A percentile compares a stretch with the other conserved stretches of the same genome.
phyloP scores from a whole-genome alignment of 1,139 yeast genomes.

The Saccharomyces pastorianus region DNA sequence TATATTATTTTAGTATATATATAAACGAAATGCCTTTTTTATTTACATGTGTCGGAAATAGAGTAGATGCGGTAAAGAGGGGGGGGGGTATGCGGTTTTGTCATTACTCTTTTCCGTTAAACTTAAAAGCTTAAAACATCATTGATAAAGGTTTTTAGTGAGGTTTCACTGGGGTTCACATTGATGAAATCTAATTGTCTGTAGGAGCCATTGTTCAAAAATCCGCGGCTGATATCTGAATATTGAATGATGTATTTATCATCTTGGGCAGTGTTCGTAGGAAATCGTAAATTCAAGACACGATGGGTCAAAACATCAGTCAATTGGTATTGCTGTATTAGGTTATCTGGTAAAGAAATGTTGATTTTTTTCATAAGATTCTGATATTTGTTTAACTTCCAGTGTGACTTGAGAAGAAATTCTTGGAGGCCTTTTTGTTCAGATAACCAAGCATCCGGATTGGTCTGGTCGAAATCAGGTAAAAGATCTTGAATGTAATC shows the following conservation, averaged over 20 bases:
- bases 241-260: conserved; percentile 38
- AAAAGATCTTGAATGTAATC: conserved; percentile 9
- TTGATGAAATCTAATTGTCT: conserved; percentile 38
- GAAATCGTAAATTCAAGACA: conserved; percentile 38
- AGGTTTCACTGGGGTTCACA: background rate
- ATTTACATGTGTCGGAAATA: background rate
- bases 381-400: conserved; percentile 34
- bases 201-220: conserved; percentile 45
- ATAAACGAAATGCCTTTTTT: background rate
- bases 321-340: conserved; percentile 39
- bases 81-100: background rate
- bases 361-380: conserved; percentile 21
- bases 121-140: background rate
- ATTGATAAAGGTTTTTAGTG: background rate
- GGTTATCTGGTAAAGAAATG: conserved; percentile 36
- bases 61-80: background rate
- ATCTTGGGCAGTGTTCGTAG: conserved; percentile 4
- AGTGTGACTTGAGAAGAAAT: conserved; percentile 36
- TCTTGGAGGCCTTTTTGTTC: conserved; percentile 43
- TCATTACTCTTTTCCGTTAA: background rate
- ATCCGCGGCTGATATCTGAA: conserved; percentile 46
- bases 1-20: background rate
- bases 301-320: conserved; percentile 27
- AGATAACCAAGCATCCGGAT: conserved; percentile 33
- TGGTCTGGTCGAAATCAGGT: conserved; percentile 7